A percentile compares a stretch with the other conserved stretches of the same genome.
These are phyloP conservation scores for Penicillium italicum DNA, from an alignment of 2,329 filamentous ascomycete genomes.

Conservation along the genomic window DNA sequence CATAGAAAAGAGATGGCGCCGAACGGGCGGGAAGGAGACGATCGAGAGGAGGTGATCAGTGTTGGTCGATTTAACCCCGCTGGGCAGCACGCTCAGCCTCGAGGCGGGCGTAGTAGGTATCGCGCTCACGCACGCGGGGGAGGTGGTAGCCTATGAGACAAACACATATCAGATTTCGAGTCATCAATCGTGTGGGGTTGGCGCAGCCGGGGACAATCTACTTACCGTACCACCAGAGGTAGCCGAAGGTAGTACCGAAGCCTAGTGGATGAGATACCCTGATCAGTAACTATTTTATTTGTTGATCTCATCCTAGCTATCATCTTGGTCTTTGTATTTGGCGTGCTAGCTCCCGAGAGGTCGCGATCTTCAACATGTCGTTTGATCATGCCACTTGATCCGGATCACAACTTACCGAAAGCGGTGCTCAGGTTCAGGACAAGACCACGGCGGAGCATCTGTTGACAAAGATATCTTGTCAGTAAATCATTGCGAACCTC, in stretches of 20 bases:
- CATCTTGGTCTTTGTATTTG: not conserved
- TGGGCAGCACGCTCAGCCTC: conserved; percentile 56
- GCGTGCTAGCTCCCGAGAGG: not conserved
- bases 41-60: conserved; percentile 10
- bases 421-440: conserved; percentile 65
- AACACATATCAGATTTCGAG: conserved; percentile 3
- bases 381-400: conserved; percentile 20
- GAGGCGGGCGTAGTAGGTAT: conserved; percentile 61
- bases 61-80: conserved; percentile 28
- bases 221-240: conserved; percentile 65
- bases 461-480: conserved; percentile 13
- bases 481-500: conserved; percentile 10
- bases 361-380: conserved; percentile 4
- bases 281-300: conserved; percentile 15
- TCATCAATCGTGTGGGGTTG: not conserved
- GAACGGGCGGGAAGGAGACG: conserved; percentile 16
- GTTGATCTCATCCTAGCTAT: not conserved
- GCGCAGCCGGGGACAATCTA: conserved; percentile 20
- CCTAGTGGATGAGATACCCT: conserved; percentile 39
- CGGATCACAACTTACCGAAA: conserved; percentile 52
- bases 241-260: conserved; percentile 60
- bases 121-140: conserved; percentile 60
- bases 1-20: conserved; percentile 17
- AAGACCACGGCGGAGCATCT: conserved; percentile 65
- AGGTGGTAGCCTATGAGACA: conserved; percentile 58